Percentiles rank a stretch among this genome's conserved stretches.
Evolutionary conservation across 2,329 filamentous ascomycete genomes (phyloP).

Genomic region (Epichloe gansuensis): DNA sequence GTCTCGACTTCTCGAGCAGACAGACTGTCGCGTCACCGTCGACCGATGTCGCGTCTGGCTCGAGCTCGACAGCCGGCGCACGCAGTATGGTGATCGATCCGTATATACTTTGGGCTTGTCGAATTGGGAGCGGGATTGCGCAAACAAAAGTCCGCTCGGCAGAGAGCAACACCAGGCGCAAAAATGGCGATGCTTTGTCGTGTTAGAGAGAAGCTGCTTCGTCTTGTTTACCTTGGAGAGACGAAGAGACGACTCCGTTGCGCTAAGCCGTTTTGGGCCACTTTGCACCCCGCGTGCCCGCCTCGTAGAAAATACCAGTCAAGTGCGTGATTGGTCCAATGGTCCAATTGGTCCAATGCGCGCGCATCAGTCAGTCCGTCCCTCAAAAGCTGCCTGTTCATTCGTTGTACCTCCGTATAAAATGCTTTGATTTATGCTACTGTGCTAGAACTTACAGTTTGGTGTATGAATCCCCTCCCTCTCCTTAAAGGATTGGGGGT

Average conservation of each 20-base stretch:
- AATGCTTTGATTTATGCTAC: no score
- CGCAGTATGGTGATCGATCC: not conserved
- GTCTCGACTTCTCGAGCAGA: not conserved
- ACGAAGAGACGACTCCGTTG: not conserved
- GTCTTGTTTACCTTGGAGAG: conserved; percentile 11
- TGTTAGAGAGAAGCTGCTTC: conserved; percentile 7
- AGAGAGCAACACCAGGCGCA: not conserved
- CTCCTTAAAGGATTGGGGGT: no score
- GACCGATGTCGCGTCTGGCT: conserved; percentile 3
- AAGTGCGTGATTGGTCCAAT: not conserved
- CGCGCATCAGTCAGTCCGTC: no score
- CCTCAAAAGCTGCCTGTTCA: no score
- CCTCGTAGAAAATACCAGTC: not conserved
- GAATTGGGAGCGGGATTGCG: not conserved
- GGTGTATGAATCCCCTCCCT: no score
- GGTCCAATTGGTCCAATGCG: no score
- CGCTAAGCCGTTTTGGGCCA: conserved; percentile 8
- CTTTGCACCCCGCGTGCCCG: not conserved
- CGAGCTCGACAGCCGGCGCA: conserved; percentile 3
- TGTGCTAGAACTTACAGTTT: no score
- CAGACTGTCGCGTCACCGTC: conserved; percentile 5
- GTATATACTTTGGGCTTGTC: conserved; percentile 2
- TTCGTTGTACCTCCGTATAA: no score
- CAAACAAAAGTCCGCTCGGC: not conserved
- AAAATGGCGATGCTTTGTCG: conserved; percentile 4